These are phyloP conservation scores for Iris macrosiphon DNA, from an alignment of 106 monocot genomes.

Conservation along the genomic window DNA sequence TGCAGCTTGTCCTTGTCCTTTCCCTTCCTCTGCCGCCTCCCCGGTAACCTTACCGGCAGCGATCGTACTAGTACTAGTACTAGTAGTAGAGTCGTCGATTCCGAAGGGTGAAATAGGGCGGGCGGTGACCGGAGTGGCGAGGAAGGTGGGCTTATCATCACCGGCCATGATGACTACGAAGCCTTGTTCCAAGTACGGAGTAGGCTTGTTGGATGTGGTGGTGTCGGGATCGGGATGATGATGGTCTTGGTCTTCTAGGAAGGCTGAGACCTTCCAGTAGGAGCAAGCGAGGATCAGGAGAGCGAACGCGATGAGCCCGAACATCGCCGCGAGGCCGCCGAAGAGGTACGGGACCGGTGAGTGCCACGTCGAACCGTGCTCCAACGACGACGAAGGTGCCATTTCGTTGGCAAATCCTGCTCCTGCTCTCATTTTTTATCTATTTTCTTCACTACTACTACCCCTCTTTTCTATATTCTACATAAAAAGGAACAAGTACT, in stretches of 20 bases:
- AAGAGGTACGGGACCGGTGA: slow-evolving; percentile 49
- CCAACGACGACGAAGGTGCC: background rate
- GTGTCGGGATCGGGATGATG: background rate
- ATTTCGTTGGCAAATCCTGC: background rate
- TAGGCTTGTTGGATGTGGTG: background rate
- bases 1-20: no score
- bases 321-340: slow-evolving; percentile 44
- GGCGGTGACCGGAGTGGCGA: slow-evolving; percentile 30
- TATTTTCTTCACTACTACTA: background rate
- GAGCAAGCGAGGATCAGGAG: slow-evolving; percentile 45
- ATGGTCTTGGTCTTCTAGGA: slow-evolving; percentile 14
- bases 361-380: slow-evolving; percentile 19
- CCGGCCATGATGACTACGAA: slow-evolving; percentile 50
- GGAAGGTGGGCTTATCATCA: slow-evolving; percentile 27
- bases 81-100: no score
- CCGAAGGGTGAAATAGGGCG: no score
- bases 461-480: background rate
- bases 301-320: slow-evolving; percentile 40
- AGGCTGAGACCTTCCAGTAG: slow-evolving; percentile 40
- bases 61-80: background rate
- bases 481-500: no score
- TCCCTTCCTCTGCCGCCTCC: background rate
- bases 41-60: background rate
- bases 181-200: slow-evolving; percentile 5
- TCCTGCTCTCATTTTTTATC: slow-evolving; percentile 15